Base-by-base conservation (phyloP, 257 asterid genomes). In the Gentiana dahurica region DNA sequence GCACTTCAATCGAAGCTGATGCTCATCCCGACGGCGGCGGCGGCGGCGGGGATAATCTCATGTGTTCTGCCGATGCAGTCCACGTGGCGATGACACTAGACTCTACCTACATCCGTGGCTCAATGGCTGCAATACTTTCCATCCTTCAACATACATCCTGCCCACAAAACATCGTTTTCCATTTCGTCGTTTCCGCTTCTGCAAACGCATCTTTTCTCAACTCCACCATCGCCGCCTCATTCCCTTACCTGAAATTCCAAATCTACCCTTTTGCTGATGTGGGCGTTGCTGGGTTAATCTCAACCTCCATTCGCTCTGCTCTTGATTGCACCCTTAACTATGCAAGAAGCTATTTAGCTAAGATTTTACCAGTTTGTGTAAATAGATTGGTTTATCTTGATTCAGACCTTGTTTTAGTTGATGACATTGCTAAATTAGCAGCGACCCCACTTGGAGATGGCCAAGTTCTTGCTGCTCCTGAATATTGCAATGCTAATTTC, bases 301-400 rank as follows among this genome's bases (percentile, higher is more conserved):
- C 96, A 37, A 87, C 98, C 36, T 91, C 98, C 35, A 91, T 91
- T 72, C 94, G 96, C 9, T 85, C 96, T 5, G 98, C 98, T 49
- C 84, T 91, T 2, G 98, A 90, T 65, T 85, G 96, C 59, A 91
- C 98, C 0, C 83, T 90, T 15, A 90, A 90, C 77, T 90, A 91
- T 57, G 98, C 98, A 4, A 77, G 98, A 1, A 84, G 86, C 68
- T 91, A 91, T 81, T 69, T 91, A 41, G 92, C 98, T 3, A 73
- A 69, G 51, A 73, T 91, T 49, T 68, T 91, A 37, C 98, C 96
- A 1, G 49, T 70, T 0, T 90, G 96, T 64, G 95, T 90, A 55
- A 50, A 58, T 54, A 87, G 88, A 57, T 79, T 81, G 10, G 95
- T 91, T 4, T 91, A 91, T 65, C 84, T 91, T 51, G 96, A 87